These are phyloP conservation scores for Lathyrus oleraceus DNA, from an alignment of 306 rosid genomes.

Conservation along the genomic window DNA sequence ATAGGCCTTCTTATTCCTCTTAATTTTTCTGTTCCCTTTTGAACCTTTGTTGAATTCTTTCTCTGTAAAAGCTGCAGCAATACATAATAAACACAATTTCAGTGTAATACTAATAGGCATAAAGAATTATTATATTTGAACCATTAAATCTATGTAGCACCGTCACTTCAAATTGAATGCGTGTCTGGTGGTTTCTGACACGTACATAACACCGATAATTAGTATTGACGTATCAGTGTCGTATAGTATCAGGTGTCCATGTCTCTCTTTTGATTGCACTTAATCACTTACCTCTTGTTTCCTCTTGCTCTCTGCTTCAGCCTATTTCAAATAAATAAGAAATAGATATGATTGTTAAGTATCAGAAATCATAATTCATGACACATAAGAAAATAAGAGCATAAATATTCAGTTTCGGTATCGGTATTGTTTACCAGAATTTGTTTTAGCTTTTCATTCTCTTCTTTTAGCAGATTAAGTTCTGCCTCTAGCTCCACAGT, in stretches of 20 bases:
- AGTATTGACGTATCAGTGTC: too few relatives aligned
- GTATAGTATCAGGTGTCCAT: too few relatives aligned
- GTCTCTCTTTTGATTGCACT: too few relatives aligned
- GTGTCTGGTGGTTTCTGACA: too few relatives aligned
- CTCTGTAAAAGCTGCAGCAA: slow-evolving; percentile 40
- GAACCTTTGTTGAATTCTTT: slow-evolving; percentile 36
- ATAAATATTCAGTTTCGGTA: slow-evolving; percentile 7
- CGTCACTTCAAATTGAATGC: too few relatives aligned
- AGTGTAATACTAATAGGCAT: too few relatives aligned
- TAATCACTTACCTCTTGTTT: slow-evolving; percentile 47
- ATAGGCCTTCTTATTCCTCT: slow-evolving; percentile 52
- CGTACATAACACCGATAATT: too few relatives aligned
- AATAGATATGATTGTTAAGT: slow-evolving; percentile 15
- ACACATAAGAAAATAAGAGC: not conserved
- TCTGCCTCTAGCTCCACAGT: slow-evolving; percentile 76
- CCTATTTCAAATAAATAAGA: slow-evolving; percentile 45
- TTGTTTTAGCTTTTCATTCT: slow-evolving; percentile 61
- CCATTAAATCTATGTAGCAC: too few relatives aligned
- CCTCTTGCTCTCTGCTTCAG: slow-evolving; percentile 55
- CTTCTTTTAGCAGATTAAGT: slow-evolving; percentile 53
- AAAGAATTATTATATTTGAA: too few relatives aligned
- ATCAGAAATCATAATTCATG: not conserved
- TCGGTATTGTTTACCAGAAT: slow-evolving; percentile 47
- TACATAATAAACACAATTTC: not conserved
- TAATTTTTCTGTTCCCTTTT: slow-evolving; percentile 48